Percentiles rank a stretch among this genome's conserved stretches.
Evolutionary conservation across 345 rosid genomes (phyloP).

Genomic region (Pugionium cornutum): DNA sequence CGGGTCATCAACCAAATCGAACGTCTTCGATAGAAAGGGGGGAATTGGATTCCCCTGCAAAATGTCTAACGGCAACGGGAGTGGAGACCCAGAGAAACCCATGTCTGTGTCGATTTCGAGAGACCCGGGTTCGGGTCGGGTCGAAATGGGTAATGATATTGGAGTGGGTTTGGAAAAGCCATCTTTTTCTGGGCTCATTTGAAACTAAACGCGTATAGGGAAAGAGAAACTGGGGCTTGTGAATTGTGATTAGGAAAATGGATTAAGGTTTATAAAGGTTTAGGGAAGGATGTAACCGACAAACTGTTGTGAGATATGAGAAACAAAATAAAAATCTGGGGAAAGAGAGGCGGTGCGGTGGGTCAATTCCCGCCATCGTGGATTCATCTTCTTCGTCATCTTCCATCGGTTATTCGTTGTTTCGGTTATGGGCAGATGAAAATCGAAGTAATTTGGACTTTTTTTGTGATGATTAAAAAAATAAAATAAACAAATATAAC

Average conservation of each 20-base stretch:
- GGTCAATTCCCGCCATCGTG: slow-evolving; percentile 33
- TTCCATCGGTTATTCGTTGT: slow-evolving; percentile 22
- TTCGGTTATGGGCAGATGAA: neutral
- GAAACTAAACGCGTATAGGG: neutral
- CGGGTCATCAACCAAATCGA: slow-evolving; percentile 80
- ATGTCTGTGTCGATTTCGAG: slow-evolving; percentile 36
- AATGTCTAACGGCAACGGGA: slow-evolving; percentile 62
- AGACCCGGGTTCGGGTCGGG: slow-evolving; percentile 35
- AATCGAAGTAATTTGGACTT: neutral
- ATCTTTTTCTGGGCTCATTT: slow-evolving; percentile 47
- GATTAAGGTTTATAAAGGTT: slow-evolving; percentile 30
- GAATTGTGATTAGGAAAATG: neutral
- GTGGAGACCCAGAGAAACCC: slow-evolving; percentile 37
- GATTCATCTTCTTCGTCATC: slow-evolving; percentile 21
- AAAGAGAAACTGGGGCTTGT: neutral
- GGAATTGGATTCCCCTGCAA: slow-evolving; percentile 68
- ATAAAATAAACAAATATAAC: neutral
- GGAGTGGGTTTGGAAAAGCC: slow-evolving; percentile 35
- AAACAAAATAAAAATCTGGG: slow-evolving; percentile 38
- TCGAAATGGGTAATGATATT: slow-evolving; percentile 24
- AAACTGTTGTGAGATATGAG: slow-evolving; percentile 38
- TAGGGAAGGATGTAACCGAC: slow-evolving; percentile 47
- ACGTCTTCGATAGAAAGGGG: slow-evolving; percentile 81
- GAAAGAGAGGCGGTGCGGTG: slow-evolving; percentile 51
- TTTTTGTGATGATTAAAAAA: neutral